A percentile compares a stretch with the other conserved stretches of the same genome.
Conservation (phyloP, 805 yeast species). For the Cyberlindnera japonica region DNA sequence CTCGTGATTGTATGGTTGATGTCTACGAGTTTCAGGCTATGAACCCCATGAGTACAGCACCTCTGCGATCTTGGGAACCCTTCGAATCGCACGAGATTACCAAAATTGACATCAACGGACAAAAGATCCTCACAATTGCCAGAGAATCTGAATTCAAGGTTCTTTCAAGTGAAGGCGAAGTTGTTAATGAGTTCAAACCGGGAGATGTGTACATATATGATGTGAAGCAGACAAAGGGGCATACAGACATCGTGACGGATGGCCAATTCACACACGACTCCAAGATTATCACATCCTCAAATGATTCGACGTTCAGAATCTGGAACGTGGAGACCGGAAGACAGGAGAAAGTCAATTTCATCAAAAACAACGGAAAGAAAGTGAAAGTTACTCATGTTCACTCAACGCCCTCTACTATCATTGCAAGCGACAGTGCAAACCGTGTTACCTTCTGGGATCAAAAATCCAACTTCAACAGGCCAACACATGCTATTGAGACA, state of each 20-base stretch:
- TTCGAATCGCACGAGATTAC: constrained; percentile 15
- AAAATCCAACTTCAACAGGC: constrained; percentile 8
- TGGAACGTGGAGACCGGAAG: constrained; percentile 22
- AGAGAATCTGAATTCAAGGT: constrained; percentile 20
- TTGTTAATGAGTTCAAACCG: constrained; percentile 12
- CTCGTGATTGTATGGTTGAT: constrained; percentile 27
- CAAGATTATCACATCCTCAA: constrained; percentile 19
- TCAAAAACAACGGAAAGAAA: constrained; percentile 18
- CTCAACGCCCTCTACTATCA: not conserved
- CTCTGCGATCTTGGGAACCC: constrained; percentile 12
- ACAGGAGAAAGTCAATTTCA: constrained; percentile 17
- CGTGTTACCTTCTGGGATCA: constrained; percentile 19
- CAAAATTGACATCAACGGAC: constrained; percentile 6
- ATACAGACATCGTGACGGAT: constrained; percentile 23
- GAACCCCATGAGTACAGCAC: constrained; percentile 20
- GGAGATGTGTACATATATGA: constrained; percentile 29
- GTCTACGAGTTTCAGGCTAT: constrained; percentile 34
- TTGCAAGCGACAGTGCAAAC: constrained; percentile 13
- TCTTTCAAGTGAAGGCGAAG: constrained; percentile 14
- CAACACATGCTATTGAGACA: constrained; percentile 2
- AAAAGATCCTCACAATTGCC: constrained; percentile 10
- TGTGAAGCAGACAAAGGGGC: constrained; percentile 27
- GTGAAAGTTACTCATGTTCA: constrained; percentile 7
- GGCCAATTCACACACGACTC: constrained; percentile 15
- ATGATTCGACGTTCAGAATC: constrained; percentile 28